Evolutionary conservation across 169 alveolate genomes (phyloP).

Genomic region (Plasmodium relictum): DNA sequence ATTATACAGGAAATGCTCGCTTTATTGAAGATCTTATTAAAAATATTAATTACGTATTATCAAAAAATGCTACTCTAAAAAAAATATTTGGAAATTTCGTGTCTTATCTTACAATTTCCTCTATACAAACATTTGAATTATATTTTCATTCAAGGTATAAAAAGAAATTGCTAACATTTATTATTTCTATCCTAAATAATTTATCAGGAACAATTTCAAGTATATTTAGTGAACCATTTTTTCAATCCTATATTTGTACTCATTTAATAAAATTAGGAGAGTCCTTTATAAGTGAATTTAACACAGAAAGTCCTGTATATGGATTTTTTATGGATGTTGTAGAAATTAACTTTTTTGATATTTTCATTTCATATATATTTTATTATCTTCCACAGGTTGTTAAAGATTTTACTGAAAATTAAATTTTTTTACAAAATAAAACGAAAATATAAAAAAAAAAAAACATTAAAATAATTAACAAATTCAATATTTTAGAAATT

Average conservation of each 20-base stretch:
- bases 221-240: conserved; percentile 48
- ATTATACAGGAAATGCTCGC: conserved; percentile 37
- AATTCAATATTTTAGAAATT: too few species aligned
- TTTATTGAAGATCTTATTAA: conserved; percentile 66
- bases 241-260: conserved; percentile 69
- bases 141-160: conserved; percentile 58
- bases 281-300: conserved; percentile 59
- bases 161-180: conserved; percentile 29
- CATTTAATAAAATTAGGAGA: conserved; percentile 42
- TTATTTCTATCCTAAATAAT: conserved; percentile 36
- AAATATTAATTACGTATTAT: conserved; percentile 30
- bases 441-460: background rate
- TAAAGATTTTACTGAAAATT: conserved; percentile 27
- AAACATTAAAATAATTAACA: too few species aligned
- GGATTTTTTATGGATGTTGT: conserved; percentile 60
- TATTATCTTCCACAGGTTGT: conserved; percentile 45
- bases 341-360: conserved; percentile 43
- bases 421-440: background rate
- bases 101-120: conserved; percentile 70
- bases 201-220: conserved; percentile 50
- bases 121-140: conserved; percentile 60
- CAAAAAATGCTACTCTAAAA: conserved; percentile 47
- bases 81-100: conserved; percentile 61
- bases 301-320: conserved; percentile 63
- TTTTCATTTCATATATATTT: conserved; percentile 45